These are phyloP conservation scores for Zygosaccharomyces lentus DNA, from an alignment of 805 yeast species.

Conservation along the genomic window DNA sequence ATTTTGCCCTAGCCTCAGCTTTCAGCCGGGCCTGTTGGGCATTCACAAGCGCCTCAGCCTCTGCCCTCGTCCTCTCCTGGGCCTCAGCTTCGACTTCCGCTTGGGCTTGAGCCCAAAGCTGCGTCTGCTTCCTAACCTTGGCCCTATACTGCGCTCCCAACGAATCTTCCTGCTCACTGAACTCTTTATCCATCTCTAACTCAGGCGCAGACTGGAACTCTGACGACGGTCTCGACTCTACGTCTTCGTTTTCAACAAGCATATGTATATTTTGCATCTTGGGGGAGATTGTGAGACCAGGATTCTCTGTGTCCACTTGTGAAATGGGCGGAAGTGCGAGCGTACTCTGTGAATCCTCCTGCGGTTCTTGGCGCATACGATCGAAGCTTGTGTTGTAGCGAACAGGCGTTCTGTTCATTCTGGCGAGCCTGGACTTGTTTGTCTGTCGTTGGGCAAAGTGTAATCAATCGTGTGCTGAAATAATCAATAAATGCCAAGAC, in stretches of 20 bases:
- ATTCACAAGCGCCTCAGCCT: not conserved
- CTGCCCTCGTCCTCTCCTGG: not conserved
- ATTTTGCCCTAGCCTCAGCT: not conserved
- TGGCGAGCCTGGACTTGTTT: not conserved
- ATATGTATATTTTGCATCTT: constrained; percentile 20
- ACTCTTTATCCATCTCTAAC: not conserved
- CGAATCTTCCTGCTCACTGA: not conserved
- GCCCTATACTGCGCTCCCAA: not conserved
- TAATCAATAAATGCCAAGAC: not conserved
- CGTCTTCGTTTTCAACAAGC: not conserved
- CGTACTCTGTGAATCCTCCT: constrained; percentile 1
- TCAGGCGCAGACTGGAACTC: not conserved
- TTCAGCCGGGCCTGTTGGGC: not conserved
- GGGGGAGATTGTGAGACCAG: constrained; percentile 20
- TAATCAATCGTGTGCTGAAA: not conserved
- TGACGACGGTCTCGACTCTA: not conserved
- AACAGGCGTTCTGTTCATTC: not conserved
- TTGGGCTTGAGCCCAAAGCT: constrained; percentile 1
- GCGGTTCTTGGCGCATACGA: not conserved
- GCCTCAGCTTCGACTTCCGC: not conserved
- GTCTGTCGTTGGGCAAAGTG: not conserved
- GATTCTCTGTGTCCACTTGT: not conserved
- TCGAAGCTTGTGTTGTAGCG: not conserved
- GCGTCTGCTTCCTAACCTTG: not conserved
- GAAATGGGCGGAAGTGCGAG: not conserved